Evolutionary conservation across 192 early-diverging fungal genomes (phyloP).

Genomic region (Coemansia sp.): DNA sequence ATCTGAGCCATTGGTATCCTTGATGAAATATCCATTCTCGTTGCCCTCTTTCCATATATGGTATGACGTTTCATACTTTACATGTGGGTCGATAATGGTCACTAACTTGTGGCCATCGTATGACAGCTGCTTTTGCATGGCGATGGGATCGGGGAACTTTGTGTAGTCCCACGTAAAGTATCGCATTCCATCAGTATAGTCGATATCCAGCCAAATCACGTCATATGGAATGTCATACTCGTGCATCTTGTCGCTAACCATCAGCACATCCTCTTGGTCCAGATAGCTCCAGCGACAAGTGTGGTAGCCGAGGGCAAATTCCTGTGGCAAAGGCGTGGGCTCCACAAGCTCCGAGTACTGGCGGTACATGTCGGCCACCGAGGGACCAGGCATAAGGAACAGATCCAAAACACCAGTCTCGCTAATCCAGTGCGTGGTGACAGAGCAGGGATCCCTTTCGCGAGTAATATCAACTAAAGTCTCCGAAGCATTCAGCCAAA

Average conservation of each 20-base stretch:
- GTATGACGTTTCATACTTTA: conserved; percentile 82
- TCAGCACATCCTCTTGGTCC: conserved; percentile 82
- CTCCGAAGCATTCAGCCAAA: conserved; percentile 95
- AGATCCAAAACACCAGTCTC: conserved; percentile 91
- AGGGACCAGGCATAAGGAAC: conserved; percentile 79
- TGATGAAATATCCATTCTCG: conserved; percentile 74
- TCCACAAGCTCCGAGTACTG: conserved; percentile 81
- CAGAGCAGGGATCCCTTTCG: conserved; percentile 22
- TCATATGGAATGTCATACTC: conserved; percentile 92
- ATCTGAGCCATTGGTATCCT: conserved; percentile 62
- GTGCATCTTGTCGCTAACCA: conserved; percentile 88
- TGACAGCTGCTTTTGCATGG: conserved; percentile 79
- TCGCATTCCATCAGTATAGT: conserved; percentile 96
- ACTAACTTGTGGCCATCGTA: conserved; percentile 80
- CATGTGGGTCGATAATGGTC: conserved; percentile 95
- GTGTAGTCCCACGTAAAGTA: conserved; percentile 96
- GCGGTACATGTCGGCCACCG: conserved; percentile 63
- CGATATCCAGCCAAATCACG: conserved; percentile 99
- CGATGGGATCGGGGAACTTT: conserved; percentile 86
- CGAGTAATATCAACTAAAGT: conserved; percentile 97
- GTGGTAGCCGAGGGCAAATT: conserved; percentile 91
- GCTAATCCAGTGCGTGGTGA: conserved; percentile 85
- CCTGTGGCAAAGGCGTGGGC: conserved; percentile 77
- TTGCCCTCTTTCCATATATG: conserved; percentile 77
- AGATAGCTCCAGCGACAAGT: conserved; percentile 99